These are phyloP conservation scores for Claviceps purpurea DNA, from an alignment of 2,329 filamentous ascomycete species.

Conservation along the genomic window DNA sequence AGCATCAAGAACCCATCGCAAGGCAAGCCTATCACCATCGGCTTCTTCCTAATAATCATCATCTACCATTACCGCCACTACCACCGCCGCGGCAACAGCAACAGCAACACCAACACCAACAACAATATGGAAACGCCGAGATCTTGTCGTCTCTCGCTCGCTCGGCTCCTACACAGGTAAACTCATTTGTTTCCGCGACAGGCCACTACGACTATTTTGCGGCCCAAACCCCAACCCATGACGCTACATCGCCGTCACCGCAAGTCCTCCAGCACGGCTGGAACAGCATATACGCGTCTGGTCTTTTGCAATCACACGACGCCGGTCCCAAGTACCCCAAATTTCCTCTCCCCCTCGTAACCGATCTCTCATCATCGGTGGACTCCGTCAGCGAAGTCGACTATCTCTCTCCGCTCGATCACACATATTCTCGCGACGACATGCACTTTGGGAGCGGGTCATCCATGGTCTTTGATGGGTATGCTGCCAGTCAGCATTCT, in stretches of 20 bases:
- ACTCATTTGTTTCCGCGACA: slow-evolving; percentile 19
- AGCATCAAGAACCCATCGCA: slow-evolving; percentile 20
- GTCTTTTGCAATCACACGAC: slow-evolving; percentile 20
- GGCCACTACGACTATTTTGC: slow-evolving; percentile 35
- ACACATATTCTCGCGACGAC: slow-evolving; percentile 44
- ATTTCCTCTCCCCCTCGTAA: slow-evolving; percentile 31
- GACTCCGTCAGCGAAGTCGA: slow-evolving; percentile 50
- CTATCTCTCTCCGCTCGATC: slow-evolving; percentile 47
- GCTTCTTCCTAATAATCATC: background rate
- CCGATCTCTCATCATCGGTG: slow-evolving; percentile 39
- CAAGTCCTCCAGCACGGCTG: slow-evolving; percentile 29
- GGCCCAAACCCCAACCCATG: slow-evolving; percentile 33
- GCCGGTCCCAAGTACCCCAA: slow-evolving; percentile 28
- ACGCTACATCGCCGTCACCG: slow-evolving; percentile 27
- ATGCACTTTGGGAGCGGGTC: slow-evolving; percentile 43
- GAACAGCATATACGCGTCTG: slow-evolving; percentile 34
- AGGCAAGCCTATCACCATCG: slow-evolving; percentile 7
- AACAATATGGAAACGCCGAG: slow-evolving; percentile 18
- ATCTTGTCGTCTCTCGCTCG: slow-evolving; percentile 20
- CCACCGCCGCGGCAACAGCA: background rate
- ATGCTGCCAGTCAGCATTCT: slow-evolving; percentile 34
- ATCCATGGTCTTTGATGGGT: slow-evolving; percentile 43
- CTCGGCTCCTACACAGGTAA: slow-evolving; percentile 29
- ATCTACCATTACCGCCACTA: background rate
- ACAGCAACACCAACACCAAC: background rate